Evolutionary conservation across 108 stramenopile species (phyloP).

Genomic region (Cyclotella cryptica): DNA sequence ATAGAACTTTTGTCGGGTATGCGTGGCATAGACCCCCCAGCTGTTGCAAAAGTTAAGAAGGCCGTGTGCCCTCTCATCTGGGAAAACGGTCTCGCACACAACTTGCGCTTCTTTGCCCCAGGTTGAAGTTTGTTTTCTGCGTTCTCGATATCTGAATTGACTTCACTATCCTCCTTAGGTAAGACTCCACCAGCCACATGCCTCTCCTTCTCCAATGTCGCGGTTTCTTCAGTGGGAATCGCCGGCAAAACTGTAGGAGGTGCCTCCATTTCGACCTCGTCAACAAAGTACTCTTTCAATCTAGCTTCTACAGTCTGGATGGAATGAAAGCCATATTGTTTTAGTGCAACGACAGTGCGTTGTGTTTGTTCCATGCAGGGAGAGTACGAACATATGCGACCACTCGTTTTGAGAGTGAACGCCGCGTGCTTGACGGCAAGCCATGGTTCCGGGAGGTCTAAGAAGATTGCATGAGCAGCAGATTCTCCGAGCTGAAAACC

Average conservation of each 20-base stretch:
- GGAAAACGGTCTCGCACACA: conserved; percentile 80
- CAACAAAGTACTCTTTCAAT: conserved; percentile 81
- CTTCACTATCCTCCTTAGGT: conserved; percentile 19
- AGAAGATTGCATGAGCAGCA: conserved; percentile 89
- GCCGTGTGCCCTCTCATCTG: conserved; percentile 97
- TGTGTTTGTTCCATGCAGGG: conserved; percentile 98
- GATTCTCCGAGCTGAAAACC: conserved; percentile 70
- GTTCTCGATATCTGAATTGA: conserved; percentile 19
- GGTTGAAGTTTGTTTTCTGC: conserved; percentile 19
- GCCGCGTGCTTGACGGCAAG: conserved; percentile 88
- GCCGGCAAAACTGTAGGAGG: conserved; percentile 61
- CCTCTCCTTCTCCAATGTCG: conserved; percentile 38
- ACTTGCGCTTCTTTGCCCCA: conserved; percentile 27
- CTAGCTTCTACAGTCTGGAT: conserved; percentile 90
- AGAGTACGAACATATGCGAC: conserved; percentile 86
- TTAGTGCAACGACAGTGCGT: conserved; percentile 64
- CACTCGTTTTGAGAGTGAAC: conserved; percentile 71
- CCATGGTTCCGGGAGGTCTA: conserved; percentile 97
- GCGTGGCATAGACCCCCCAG: conserved; percentile 31
- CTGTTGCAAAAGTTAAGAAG: conserved; percentile 95
- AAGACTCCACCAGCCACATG: conserved; percentile 27
- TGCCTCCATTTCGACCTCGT: conserved; percentile 65
- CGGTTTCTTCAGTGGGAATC: conserved; percentile 35
- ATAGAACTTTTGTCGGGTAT: too few species aligned
- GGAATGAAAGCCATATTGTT: conserved; percentile 78